phyloP scores from a whole-genome alignment of 257 asterid genomes.

The Osmanthus fragrans region DNA sequence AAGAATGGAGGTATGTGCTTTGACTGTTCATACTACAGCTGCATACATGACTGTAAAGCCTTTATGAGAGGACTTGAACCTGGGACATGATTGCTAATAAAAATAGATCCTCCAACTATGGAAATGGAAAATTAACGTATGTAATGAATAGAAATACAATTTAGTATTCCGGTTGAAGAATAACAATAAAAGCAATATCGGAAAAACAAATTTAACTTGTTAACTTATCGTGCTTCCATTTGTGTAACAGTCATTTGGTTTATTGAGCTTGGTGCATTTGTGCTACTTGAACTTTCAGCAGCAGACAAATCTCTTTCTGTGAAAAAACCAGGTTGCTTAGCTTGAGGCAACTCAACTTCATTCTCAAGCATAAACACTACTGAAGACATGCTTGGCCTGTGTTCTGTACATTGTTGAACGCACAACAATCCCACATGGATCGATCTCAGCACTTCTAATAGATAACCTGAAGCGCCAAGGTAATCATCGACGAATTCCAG shows the following conservation, averaged over 20 bases:
- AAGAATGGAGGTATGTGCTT: too few relatives aligned
- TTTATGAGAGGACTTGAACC: too few relatives aligned
- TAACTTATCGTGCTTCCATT: neutral
- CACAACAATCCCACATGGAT: slow-evolving; percentile 37
- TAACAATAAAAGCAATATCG: too few relatives aligned
- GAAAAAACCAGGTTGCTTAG: slow-evolving; percentile 38
- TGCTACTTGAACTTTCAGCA: neutral
- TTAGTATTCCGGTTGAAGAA: too few relatives aligned
- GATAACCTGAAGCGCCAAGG: neutral
- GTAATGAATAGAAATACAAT: too few relatives aligned
- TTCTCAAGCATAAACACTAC: slow-evolving; percentile 35
- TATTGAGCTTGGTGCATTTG: neutral
- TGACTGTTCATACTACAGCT: too few relatives aligned
- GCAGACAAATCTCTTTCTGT: neutral
- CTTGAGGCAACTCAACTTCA: slow-evolving; percentile 24
- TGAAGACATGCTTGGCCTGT: slow-evolving; percentile 34
- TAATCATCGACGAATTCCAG: slow-evolving; percentile 24
- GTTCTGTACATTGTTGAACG: slow-evolving; percentile 23
- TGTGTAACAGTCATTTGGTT: neutral
- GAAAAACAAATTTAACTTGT: too few relatives aligned
- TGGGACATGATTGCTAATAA: too few relatives aligned
- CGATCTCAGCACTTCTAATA: slow-evolving; percentile 25
- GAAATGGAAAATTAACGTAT: too few relatives aligned
- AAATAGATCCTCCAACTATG: too few relatives aligned
- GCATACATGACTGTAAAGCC: too few relatives aligned